Evolutionary conservation across 768 basidiomycete species (phyloP).

Genomic region (Xanthoconium purpureum): DNA sequence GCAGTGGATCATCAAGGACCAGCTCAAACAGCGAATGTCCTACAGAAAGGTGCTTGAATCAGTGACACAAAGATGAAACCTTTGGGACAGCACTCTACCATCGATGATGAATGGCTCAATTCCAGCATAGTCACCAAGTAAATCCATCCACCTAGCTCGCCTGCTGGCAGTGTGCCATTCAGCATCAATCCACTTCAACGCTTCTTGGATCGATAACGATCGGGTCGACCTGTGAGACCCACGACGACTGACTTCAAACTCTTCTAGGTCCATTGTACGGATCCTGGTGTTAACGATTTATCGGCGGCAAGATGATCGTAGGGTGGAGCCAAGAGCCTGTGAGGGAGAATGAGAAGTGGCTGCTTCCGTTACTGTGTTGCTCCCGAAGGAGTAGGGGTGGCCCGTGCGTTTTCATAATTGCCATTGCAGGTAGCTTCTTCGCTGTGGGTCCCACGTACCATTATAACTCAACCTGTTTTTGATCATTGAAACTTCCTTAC

Average conservation of each 20-base stretch:
- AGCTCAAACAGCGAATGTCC: slow-evolving; percentile 61
- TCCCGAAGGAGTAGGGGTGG: slow-evolving; percentile 4
- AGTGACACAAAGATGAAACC: not conserved
- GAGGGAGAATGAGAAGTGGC: not conserved
- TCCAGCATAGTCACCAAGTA: slow-evolving; percentile 70
- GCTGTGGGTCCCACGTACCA: too few relatives aligned
- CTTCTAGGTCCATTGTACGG: slow-evolving; percentile 38
- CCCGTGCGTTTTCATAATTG: slow-evolving; percentile 9
- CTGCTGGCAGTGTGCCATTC: slow-evolving; percentile 41
- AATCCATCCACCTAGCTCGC: slow-evolving; percentile 59
- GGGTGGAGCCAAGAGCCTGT: not conserved
- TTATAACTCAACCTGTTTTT: not conserved
- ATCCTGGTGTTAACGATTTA: not conserved
- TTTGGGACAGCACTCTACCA: slow-evolving; percentile 35
- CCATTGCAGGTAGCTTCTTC: not conserved
- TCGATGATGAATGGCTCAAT: slow-evolving; percentile 64
- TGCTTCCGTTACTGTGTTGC: not conserved
- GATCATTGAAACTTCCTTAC: not conserved
- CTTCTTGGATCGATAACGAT: slow-evolving; percentile 16
- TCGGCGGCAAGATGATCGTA: not conserved
- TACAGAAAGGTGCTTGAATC: slow-evolving; percentile 20
- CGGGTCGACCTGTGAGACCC: not conserved
- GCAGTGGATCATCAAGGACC: slow-evolving; percentile 58
- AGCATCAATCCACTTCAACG: slow-evolving; percentile 33
- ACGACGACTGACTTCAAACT: slow-evolving; percentile 29